Evolutionary conservation across 108 stramenopile species (phyloP), one percentile per base, ranked within the genome.

Genomic region (Discostella stelligeroides): DNA sequence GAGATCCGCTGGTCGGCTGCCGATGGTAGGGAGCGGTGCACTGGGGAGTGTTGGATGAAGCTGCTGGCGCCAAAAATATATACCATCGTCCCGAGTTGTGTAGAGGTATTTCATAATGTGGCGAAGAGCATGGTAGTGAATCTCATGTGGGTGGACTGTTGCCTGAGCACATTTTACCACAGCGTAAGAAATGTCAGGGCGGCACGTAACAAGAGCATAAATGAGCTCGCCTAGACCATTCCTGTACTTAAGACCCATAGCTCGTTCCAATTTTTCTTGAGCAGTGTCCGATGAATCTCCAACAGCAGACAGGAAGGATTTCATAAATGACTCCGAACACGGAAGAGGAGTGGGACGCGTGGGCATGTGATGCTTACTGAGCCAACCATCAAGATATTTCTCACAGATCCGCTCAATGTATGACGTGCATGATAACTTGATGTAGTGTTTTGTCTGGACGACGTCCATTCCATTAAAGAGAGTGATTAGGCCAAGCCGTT

Each of bases 171-270:
- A 45, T 27, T 28, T 43, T 63, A 1, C 3, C 20, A 28, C 47
- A 68, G 84, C 7, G 66, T 72, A 6, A 60, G n/a, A n/a, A n/a
- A n/a, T n/a, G n/a, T n/a, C n/a, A n/a, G n/a, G n/a, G n/a, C n/a
- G n/a, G n/a, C n/a, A n/a, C n/a, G n/a, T n/a, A n/a, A n/a, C n/a
- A n/a, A n/a, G n/a, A n/a, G n/a, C n/a, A n/a, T n/a, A n/a, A n/a
- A n/a, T n/a, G n/a, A n/a, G n/a, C n/a, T n/a, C n/a, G n/a, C n/a
- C n/a, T n/a, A n/a, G n/a, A n/a, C 65, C 42, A 65, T 63, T 0
- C 79, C 75, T 85, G 80, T 2, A 80, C 84, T n/a, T n/a, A 57
- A 78, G 41, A 9, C 67, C 45, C 6, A 20, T 50, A 13, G 68
- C 50, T 54, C 79, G 79, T 56, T 38, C 24, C 25, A 72, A 71